These are phyloP conservation scores for Tuber indicum DNA, from an alignment of 495 filamentous ascomycete species.

Conservation along the genomic window DNA sequence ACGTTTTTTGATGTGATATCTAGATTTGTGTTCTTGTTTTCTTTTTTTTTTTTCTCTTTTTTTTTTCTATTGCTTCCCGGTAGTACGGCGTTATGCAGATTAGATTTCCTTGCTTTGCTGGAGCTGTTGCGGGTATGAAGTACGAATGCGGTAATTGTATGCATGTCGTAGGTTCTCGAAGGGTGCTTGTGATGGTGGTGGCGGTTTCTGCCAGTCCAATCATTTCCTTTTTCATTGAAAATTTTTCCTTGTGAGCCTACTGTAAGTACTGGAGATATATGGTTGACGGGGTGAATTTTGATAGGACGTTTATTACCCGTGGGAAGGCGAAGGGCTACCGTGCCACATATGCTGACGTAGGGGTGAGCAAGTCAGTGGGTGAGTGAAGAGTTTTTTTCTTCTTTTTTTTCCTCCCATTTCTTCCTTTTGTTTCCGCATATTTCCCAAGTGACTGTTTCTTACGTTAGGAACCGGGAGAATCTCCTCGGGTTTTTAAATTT, in stretches of 20 bases:
- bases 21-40: neutral
- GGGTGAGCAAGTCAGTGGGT: neutral
- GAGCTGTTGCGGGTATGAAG: neutral
- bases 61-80: neutral
- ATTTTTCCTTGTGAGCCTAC: neutral
- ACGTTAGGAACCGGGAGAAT: neutral
- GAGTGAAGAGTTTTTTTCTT: neutral
- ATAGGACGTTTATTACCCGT: neutral
- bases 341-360: neutral
- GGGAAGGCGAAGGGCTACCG: neutral
- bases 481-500: neutral
- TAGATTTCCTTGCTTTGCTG: neutral
- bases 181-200: neutral
- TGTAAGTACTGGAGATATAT: neutral
- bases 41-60: neutral
- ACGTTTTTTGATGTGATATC: neutral
- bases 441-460: neutral
- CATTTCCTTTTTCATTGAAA: neutral
- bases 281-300: neutral
- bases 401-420: neutral
- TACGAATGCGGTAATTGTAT: neutral
- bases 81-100: neutral
- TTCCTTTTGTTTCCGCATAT: neutral
- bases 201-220: neutral
- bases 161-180: neutral